phyloP scores from a whole-genome alignment of 2,329 filamentous ascomycete species.

The Sphaerostilbella broomeana region DNA sequence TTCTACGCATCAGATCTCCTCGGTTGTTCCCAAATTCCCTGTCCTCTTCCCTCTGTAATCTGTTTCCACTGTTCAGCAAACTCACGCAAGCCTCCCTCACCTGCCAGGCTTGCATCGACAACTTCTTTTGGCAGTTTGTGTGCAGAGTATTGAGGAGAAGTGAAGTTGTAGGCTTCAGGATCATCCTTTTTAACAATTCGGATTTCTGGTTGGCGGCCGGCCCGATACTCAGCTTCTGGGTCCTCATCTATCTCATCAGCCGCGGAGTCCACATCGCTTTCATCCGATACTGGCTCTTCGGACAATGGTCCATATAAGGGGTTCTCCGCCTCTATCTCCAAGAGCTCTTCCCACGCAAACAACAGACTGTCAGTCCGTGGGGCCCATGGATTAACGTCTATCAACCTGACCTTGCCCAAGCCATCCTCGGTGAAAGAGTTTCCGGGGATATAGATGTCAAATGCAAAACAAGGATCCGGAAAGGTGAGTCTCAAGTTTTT shows the following conservation, averaged over 20 bases:
- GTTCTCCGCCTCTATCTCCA: slow-evolving; percentile 59
- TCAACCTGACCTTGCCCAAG: slow-evolving; percentile 70
- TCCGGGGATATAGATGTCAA: slow-evolving; percentile 87
- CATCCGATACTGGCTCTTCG: slow-evolving; percentile 25
- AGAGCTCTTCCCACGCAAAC: slow-evolving; percentile 83
- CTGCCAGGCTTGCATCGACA: slow-evolving; percentile 62
- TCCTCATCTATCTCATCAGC: slow-evolving; percentile 34
- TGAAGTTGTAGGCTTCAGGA: slow-evolving; percentile 81
- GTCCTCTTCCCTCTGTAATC: slow-evolving; percentile 38
- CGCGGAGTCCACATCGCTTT: slow-evolving; percentile 31
- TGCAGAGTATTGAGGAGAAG: slow-evolving; percentile 80
- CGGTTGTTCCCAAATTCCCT: slow-evolving; percentile 34
- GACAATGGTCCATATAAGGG: slow-evolving; percentile 46
- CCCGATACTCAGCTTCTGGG: slow-evolving; percentile 41
- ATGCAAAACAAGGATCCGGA: slow-evolving; percentile 75
- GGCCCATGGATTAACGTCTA: slow-evolving; percentile 96
- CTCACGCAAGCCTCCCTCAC: slow-evolving; percentile 72
- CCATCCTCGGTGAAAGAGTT: slow-evolving; percentile 47
- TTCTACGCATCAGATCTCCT: slow-evolving; percentile 7
- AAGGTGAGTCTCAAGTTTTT: slow-evolving; percentile 68
- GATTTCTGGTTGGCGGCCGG: slow-evolving; percentile 66
- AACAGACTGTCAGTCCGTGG: slow-evolving; percentile 79
- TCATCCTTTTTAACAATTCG: slow-evolving; percentile 77
- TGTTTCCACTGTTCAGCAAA: slow-evolving; percentile 72
- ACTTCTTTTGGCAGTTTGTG: slow-evolving; percentile 94